phyloP scores from a whole-genome alignment of 2,329 filamentous ascomycete genomes.

The Hymenoscyphus scutula region DNA sequence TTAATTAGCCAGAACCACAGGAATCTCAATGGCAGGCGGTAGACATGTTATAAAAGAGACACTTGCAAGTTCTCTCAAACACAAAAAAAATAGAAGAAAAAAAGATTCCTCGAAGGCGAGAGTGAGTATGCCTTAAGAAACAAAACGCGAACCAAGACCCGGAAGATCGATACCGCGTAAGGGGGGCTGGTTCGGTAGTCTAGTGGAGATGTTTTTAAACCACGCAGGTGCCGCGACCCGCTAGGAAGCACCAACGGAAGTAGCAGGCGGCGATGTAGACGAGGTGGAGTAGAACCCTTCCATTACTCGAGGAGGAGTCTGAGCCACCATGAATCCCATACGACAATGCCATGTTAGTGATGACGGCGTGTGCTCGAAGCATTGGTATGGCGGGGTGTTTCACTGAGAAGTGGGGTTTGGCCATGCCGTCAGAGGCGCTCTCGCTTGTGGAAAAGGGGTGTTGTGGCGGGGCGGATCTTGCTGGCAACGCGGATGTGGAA shows the following conservation, averaged over 20 bases:
- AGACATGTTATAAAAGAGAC: not conserved
- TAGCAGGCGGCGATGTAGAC: no score
- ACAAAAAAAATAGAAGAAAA: not conserved
- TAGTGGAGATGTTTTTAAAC: no score
- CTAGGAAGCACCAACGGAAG: no score
- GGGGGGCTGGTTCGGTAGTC: no score
- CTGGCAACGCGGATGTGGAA: not conserved
- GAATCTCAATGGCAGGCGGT: not conserved
- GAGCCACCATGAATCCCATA: no score
- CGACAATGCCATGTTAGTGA: not conserved
- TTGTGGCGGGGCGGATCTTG: not conserved
- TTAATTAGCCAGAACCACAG: not conserved
- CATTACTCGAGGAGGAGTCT: no score
- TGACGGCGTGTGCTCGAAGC: not conserved
- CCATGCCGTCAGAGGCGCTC: not conserved
- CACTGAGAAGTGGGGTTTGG: not conserved
- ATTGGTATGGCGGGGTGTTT: constrained; percentile 1
- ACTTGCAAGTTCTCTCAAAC: not conserved
- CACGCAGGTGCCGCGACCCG: no score
- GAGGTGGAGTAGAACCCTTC: no score
- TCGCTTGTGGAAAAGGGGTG: not conserved
- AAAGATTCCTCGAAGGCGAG: not conserved
- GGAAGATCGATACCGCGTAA: no score
- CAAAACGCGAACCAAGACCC: not conserved
- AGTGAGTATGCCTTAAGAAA: not conserved